phyloP scores from a whole-genome alignment of 768 basidiomycete genomes.

The Botryobasidium botryosum region DNA sequence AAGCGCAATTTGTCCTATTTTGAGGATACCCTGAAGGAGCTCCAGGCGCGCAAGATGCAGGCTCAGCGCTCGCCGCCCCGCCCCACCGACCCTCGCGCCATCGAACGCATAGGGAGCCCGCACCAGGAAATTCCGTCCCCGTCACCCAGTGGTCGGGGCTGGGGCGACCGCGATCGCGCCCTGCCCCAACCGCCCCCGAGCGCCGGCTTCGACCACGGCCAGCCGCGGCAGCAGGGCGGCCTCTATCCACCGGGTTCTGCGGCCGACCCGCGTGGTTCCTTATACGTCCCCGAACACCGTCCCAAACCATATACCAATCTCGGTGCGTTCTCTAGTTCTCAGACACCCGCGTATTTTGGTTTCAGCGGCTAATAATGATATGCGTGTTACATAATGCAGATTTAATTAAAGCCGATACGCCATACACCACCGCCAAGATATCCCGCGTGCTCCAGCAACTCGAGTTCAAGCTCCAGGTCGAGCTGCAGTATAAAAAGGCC shows the following conservation, averaged over 20 bases:
- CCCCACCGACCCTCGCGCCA: conserved; percentile 40
- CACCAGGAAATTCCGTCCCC: conserved; percentile 21
- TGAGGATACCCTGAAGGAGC: conserved; percentile 66
- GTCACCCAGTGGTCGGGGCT: not conserved
- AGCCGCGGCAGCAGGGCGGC: conserved; percentile 12
- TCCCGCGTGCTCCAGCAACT: conserved; percentile 96
- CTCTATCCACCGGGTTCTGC: no score
- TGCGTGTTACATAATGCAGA: conserved; percentile 38
- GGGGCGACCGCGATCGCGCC: conserved; percentile 20
- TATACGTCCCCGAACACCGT: conserved; percentile 25
- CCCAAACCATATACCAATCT: conserved; percentile 63
- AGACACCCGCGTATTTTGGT: not conserved
- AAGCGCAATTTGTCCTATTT: conserved; percentile 75
- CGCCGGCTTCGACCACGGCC: not conserved
- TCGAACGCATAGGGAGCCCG: conserved; percentile 20
- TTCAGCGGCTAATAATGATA: not conserved
- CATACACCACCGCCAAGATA: conserved; percentile 90
- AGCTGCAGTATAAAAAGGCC: conserved; percentile 93
- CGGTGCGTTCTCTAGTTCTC: conserved; percentile 13
- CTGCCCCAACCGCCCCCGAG: conserved; percentile 36
- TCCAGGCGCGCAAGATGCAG: conserved; percentile 50
- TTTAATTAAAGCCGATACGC: conserved; percentile 94
- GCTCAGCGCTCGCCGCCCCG: conserved; percentile 19
- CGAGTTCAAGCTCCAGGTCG: conserved; percentile 97
- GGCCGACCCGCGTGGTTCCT: conserved; percentile 14